Evolutionary conservation across 257 asterid species (phyloP), one percentile per base, ranked within the genome.

Genomic region (Nicotiana tabacum): DNA sequence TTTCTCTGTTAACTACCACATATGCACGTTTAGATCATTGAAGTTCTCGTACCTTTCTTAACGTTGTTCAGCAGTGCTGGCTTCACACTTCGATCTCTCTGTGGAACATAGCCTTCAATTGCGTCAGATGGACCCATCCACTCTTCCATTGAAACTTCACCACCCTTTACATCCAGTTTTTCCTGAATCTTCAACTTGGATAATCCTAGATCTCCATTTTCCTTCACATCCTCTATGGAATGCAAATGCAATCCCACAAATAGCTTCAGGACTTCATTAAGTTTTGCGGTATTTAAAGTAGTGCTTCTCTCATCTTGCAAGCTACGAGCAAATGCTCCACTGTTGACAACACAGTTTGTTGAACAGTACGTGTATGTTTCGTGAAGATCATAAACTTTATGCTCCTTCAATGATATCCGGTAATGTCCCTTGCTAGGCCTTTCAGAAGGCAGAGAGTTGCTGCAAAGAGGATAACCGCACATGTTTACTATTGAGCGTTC

Each of bases 101-200:
- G 90, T 11, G 98, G 99, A 77, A 94, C 93, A 88, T 96, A 96
- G 85, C 98, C 99, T 77, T 96, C 99, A 86, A 96, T 92, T 24
- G 98, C 98, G 87, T 91, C 89, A 30, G 98, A 88, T 43, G 97
- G 95, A 72, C 99, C 99, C 83, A 92, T 82, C 98, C 99, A 96
- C 88, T 93, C 99, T 86, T 90, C 93, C 80, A 91, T 48, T 79
- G 99, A 86, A 67, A 93, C 92, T 82, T 92, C 94, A 81, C 92
- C 94, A 55, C 86, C 87, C 82, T 82, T 85, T 43, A 80, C 65
- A 85, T 87, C 91, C 2, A 83, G 70, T 81, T 87, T 93, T 92
- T 96, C 98, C 89, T 86, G 87, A 88, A 96, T 93, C 86, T 84
- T 90, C 93, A 96, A 88, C 81, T 85, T 82, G 9, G 95, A 88